These are phyloP conservation scores for Clarireedia paspali DNA, from an alignment of 2,329 filamentous ascomycete species.

Conservation along the genomic window DNA sequence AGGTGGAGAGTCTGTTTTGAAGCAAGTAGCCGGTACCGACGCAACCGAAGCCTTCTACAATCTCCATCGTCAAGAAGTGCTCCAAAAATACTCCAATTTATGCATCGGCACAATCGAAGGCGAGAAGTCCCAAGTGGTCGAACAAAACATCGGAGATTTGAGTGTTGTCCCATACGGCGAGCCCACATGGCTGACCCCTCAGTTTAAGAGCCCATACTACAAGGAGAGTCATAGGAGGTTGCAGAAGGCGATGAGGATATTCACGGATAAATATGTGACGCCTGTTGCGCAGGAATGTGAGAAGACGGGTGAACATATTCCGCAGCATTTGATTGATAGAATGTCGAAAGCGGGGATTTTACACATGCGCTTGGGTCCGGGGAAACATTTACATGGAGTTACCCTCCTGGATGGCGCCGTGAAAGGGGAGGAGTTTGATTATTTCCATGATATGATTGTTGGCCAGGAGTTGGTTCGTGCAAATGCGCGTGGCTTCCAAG, in stretches of 20 bases:
- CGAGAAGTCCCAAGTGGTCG: constrained; percentile 68
- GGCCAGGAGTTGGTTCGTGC: constrained; percentile 64
- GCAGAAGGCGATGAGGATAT: constrained; percentile 62
- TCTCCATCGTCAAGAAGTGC: constrained; percentile 83
- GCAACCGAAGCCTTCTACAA: constrained; percentile 85
- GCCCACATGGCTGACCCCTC: constrained; percentile 70
- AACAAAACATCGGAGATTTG: constrained; percentile 61
- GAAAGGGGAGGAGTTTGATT: constrained; percentile 75
- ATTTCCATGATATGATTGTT: constrained; percentile 76
- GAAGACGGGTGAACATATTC: constrained; percentile 63
- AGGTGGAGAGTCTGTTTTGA: constrained; percentile 67
- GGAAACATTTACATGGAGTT: constrained; percentile 70
- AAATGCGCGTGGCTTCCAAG: constrained; percentile 73
- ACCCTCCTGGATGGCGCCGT: constrained; percentile 61
- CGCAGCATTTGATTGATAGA: constrained; percentile 63
- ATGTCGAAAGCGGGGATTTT: constrained; percentile 70
- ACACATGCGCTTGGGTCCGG: constrained; percentile 77
- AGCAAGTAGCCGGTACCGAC: constrained; percentile 73
- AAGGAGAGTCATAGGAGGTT: constrained; percentile 64
- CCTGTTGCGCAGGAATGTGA: constrained; percentile 74
- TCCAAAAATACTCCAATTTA: constrained; percentile 68
- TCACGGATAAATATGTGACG: constrained; percentile 62
- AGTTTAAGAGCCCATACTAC: constrained; percentile 76
- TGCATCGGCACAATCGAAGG: constrained; percentile 68
- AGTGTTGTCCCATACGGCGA: constrained; percentile 77